phyloP scores from a whole-genome alignment of 73 alveolate genomes.

The Breviolum minutum region DNA sequence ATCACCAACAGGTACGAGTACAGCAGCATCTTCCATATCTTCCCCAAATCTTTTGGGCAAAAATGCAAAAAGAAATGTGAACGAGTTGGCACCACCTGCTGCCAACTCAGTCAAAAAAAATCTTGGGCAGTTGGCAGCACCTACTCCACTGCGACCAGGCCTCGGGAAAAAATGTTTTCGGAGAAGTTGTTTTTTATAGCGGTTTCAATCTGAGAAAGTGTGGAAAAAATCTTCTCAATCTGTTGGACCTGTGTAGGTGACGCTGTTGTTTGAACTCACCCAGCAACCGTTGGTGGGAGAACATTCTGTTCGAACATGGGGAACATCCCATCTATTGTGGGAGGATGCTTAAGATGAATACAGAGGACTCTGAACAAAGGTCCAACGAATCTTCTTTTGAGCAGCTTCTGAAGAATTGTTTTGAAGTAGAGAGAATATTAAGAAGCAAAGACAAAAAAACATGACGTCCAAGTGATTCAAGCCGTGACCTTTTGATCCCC shows the following conservation, averaged over 20 bases:
- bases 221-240: background rate
- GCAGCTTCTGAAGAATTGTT: too few relatives aligned
- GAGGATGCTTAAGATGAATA: too few relatives aligned
- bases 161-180: background rate
- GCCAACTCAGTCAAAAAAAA: background rate
- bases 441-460: too few relatives aligned
- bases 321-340: too few relatives aligned
- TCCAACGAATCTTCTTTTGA: too few relatives aligned
- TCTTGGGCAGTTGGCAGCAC: conserved; percentile 42
- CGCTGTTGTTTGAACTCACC: background rate
- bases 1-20: too few relatives aligned
- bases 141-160: conserved; percentile 93
- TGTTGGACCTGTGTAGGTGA: too few relatives aligned
- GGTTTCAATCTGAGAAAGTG: background rate
- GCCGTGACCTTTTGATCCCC: too few relatives aligned
- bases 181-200: background rate
- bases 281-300: background rate
- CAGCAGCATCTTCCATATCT: background rate
- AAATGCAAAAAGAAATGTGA: background rate
- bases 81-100: background rate
- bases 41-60: background rate
- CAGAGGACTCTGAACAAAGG: too few relatives aligned
- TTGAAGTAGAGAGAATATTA: too few relatives aligned
- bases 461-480: too few relatives aligned
- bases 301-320: too few relatives aligned